These are phyloP conservation scores for Amniculicola lignicola DNA, from an alignment of 495 filamentous ascomycete species.

Conservation along the genomic window DNA sequence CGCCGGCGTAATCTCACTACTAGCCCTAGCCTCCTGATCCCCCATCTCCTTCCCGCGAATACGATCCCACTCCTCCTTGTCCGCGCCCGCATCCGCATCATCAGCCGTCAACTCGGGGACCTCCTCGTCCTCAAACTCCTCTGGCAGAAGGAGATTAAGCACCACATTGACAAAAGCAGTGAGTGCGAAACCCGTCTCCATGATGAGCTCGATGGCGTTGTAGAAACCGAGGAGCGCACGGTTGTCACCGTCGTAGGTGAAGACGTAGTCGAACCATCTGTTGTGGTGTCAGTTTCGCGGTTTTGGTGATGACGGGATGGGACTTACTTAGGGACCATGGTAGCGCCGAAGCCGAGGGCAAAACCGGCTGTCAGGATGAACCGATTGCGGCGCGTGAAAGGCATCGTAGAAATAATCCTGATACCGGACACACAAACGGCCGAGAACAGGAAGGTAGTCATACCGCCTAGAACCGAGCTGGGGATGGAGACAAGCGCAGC, in stretches of 20 bases:
- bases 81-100: slow-evolving; percentile 31
- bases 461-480: slow-evolving; percentile 75
- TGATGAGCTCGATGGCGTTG: slow-evolving; percentile 75
- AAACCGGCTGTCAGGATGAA: slow-evolving; percentile 83
- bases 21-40: slow-evolving; percentile 15
- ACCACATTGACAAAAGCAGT: slow-evolving; percentile 68
- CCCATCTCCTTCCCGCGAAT: slow-evolving; percentile 29
- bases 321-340: slow-evolving; percentile 65
- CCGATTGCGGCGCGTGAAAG: slow-evolving; percentile 79
- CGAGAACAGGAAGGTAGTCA: slow-evolving; percentile 90
- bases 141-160: slow-evolving; percentile 68
- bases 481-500: slow-evolving; percentile 83
- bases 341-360: slow-evolving; percentile 75
- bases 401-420: slow-evolving; percentile 72
- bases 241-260: slow-evolving; percentile 70
- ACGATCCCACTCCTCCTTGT: slow-evolving; percentile 38
- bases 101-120: slow-evolving; percentile 39
- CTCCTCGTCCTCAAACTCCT: slow-evolving; percentile 65
- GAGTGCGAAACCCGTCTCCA: slow-evolving; percentile 76
- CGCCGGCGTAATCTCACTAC: slow-evolving; percentile 9
- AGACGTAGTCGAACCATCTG: slow-evolving; percentile 57
- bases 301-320: not conserved
- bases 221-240: slow-evolving; percentile 70
- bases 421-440: slow-evolving; percentile 83
- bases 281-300: slow-evolving; percentile 12